Percentiles rank a stretch among this genome's conserved stretches.
These are phyloP conservation scores for Erysimum cheiranthoides DNA, from an alignment of 345 rosid genomes.

Conservation along the genomic window DNA sequence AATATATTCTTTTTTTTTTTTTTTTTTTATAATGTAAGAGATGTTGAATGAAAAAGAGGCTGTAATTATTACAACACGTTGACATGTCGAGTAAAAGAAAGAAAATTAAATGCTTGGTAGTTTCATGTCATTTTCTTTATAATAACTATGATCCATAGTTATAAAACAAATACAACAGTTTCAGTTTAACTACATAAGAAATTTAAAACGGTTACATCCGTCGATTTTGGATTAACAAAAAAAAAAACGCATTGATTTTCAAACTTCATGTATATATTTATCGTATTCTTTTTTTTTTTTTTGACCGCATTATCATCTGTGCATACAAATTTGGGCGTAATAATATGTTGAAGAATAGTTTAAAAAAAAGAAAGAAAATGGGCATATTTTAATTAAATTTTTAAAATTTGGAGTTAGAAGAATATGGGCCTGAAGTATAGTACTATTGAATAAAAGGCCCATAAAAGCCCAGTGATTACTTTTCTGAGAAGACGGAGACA, in stretches of 20 bases:
- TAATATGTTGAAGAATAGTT: too few relatives aligned
- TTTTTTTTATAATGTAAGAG: background rate
- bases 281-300: too few relatives aligned
- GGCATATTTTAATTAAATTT: too few relatives aligned
- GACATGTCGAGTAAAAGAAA: conserved; percentile 38
- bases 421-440: background rate
- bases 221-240: background rate
- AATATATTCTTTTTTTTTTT: background rate
- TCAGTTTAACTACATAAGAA: background rate
- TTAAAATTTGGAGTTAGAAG: too few relatives aligned
- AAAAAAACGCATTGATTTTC: background rate
- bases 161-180: background rate
- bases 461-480: conserved; percentile 12
- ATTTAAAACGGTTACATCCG: background rate
- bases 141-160: conserved; percentile 10
- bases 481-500: conserved; percentile 10
- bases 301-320: background rate
- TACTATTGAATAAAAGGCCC: background rate
- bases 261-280: too few relatives aligned
- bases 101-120: conserved; percentile 36
- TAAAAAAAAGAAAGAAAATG: too few relatives aligned
- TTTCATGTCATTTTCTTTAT: conserved; percentile 43
- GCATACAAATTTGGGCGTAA: background rate
- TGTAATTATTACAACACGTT: conserved; percentile 39
- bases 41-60: conserved; percentile 8